phyloP scores from a whole-genome alignment of 345 rosid genomes.

The Rhizophora apiculata region DNA sequence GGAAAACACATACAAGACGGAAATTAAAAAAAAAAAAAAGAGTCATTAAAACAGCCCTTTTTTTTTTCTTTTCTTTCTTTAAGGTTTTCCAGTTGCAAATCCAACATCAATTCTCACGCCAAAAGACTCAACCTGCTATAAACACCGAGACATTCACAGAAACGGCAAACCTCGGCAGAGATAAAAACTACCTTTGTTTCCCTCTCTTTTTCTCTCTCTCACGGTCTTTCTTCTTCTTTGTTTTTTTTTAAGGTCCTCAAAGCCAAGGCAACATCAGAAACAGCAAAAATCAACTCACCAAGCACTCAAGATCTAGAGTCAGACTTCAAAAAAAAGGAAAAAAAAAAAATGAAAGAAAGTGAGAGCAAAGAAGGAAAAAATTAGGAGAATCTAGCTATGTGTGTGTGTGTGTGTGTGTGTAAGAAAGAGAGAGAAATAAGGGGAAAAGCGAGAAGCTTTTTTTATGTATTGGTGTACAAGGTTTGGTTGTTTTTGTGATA shows the following conservation, averaged over 20 bases:
- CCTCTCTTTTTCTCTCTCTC: constrained; percentile 1
- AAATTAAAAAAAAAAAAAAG: neutral
- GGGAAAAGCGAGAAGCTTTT: constrained; percentile 5
- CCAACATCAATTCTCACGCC: constrained; percentile 43
- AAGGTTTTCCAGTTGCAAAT: constrained; percentile 60
- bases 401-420: neutral
- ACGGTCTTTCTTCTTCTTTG: neutral
- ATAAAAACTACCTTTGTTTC: constrained; percentile 17
- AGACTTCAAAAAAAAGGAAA: constrained; percentile 32
- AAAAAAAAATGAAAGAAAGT: no score
- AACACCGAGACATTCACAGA: constrained; percentile 73
- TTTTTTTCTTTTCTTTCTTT: neutral
- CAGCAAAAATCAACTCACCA: constrained; percentile 26
- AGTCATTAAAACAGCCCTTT: constrained; percentile 34
- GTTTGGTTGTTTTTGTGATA: constrained; percentile 39
- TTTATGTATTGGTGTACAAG: constrained; percentile 15
- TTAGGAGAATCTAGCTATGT: constrained; percentile 8
- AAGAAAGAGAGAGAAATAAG: neutral
- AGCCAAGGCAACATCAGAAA: constrained; percentile 26
- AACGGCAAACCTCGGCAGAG: constrained; percentile 43
- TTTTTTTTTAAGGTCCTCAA: constrained; percentile 3
- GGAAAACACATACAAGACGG: constrained; percentile 3
- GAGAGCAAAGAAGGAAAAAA: neutral
- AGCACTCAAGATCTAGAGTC: constrained; percentile 34
- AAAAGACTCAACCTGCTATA: constrained; percentile 44